Evolutionary conservation across 192 early-diverging fungal species (phyloP), one percentile per base, ranked within the genome.

Genomic region (Oehlia diaphana): DNA sequence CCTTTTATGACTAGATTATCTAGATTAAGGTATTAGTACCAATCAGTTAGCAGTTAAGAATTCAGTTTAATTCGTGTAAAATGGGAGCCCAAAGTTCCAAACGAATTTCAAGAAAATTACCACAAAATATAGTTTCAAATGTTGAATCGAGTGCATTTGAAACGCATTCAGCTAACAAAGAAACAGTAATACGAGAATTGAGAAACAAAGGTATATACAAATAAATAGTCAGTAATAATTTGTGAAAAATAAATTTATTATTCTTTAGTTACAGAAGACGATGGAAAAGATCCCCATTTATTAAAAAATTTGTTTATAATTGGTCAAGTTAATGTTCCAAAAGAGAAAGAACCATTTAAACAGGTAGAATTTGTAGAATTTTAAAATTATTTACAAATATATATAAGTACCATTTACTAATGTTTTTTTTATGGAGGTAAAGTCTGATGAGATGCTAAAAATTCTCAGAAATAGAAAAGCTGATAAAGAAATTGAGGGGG

Each of bases 101-200:
- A 42, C 67, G 35, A 70, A 70, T 70, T 42, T 37, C 33, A n/a
- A 70, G 35, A 39, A 70, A 70, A 37, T 42, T 70, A 39, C 68
- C 68, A 23, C 68, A 70, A 21, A 33, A 70, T 70, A 9, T 69
- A 21, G 14, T 37, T 70, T 70, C 68, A 44, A 37, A 44, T 9
- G 68, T 70, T 19, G 31, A 70, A 70, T 70, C 68, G n/a, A 70
- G 68, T n/a, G 68, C 68, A 10, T 14, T 21, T 39, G 68, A 70
- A 70, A 19, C 68, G 16, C 19, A 44, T 69, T 31, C 67, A 19
- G 2, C 33, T 21, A 39, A n/a, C 21, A 33, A 23, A 70, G 21
- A 35, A 9, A 14, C 21, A 13, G n/a, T 70, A 70, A 37, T 37
- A 39, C 13, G 35, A 35, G 33, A 26, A 37, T 16, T 35, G 5